phyloP scores from a whole-genome alignment of 2,329 filamentous ascomycete species.

The Dactylonectria estremocensis region DNA sequence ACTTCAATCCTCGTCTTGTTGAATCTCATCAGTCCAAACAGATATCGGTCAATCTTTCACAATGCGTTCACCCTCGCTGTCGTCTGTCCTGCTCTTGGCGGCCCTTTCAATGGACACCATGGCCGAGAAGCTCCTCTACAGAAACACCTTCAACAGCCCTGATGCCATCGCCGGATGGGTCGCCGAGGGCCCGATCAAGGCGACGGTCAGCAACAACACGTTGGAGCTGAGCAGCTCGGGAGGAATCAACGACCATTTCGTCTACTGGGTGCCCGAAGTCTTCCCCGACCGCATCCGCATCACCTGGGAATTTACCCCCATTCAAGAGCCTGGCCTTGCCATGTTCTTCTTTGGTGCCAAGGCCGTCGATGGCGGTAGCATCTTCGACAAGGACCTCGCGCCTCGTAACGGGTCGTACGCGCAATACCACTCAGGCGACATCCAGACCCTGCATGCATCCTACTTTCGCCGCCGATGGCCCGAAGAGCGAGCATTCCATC shows the following conservation, averaged over 20 bases:
- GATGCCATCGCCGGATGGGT: constrained; percentile 37
- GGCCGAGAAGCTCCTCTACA: constrained; percentile 41
- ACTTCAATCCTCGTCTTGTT: too few species aligned
- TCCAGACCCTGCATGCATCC: constrained; percentile 42
- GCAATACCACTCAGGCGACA: constrained; percentile 45
- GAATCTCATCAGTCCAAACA: too few species aligned
- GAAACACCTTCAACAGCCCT: constrained; percentile 38
- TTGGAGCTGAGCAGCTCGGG: constrained; percentile 39
- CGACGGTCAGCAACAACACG: constrained; percentile 41
- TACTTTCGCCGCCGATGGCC: constrained; percentile 46
- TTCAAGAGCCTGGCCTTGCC: constrained; percentile 40
- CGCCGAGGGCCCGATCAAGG: constrained; percentile 39
- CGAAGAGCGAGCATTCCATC: constrained; percentile 42
- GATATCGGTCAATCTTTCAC: too few species aligned
- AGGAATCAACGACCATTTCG: constrained; percentile 38
- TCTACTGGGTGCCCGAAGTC: constrained; percentile 42
- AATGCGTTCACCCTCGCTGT: too few species aligned
- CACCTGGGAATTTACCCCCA: constrained; percentile 41
- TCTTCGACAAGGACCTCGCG: constrained; percentile 38
- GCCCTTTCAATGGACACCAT: neutral
- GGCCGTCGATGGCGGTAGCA: constrained; percentile 39
- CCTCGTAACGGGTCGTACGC: constrained; percentile 44
- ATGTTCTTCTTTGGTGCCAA: constrained; percentile 46
- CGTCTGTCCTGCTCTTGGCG: too few species aligned
- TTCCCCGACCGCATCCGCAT: constrained; percentile 45